Evolutionary conservation across 140 eudicot species (phyloP), one percentile per base, ranked within the genome.

Genomic region (Bidens hawaiensis): DNA sequence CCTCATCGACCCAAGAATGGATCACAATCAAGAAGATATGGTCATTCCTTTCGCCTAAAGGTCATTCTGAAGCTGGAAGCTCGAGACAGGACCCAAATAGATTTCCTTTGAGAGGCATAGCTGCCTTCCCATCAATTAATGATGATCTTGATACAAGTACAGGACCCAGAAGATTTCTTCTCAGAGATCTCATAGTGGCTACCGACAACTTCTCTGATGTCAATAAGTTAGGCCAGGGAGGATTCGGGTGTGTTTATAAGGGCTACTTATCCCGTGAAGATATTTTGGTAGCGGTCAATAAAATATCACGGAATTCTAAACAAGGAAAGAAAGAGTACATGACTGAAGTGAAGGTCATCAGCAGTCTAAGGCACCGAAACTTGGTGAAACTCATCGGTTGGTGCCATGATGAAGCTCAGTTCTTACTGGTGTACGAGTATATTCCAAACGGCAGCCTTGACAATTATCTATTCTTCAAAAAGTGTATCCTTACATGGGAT

Each of bases 291-390:
- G 43, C 43, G 1, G 43, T 36, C n/a, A 36, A 36, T 13, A 36
- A 36, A 36, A 36, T 36, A 8, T 36, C 43, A 36, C 43, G 12
- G 50, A 9, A 22, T 45, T 45, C 50, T 15, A 45, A 45, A 45
- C 50, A 45, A 45, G 50, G 50, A 45, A 45, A 45, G 22, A 45
- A 45, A 45, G 23, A 45, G 50, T 45, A 45, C 50, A 45, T 45
- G 21, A 45, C 50, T 4, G 50, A 45, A 45, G 50, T 45, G 50
- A 45, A 45, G 51, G 6, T 45, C 51, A 45, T 45, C 12, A 45
- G 51, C 51, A 16, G 23, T 45, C 16, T 43, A 43, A 43, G 50
- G 50, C 50, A 43, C 21, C 50, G 50, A 43, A 43, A 43, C 50
- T 43, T 45, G 51, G 51, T 45, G 51, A 22, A 45, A 45, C 24